Evolutionary conservation across 2,329 filamentous ascomycete species (phyloP), one percentile per base, ranked within the genome.

Genomic region (Venturiaceae sp.): DNA sequence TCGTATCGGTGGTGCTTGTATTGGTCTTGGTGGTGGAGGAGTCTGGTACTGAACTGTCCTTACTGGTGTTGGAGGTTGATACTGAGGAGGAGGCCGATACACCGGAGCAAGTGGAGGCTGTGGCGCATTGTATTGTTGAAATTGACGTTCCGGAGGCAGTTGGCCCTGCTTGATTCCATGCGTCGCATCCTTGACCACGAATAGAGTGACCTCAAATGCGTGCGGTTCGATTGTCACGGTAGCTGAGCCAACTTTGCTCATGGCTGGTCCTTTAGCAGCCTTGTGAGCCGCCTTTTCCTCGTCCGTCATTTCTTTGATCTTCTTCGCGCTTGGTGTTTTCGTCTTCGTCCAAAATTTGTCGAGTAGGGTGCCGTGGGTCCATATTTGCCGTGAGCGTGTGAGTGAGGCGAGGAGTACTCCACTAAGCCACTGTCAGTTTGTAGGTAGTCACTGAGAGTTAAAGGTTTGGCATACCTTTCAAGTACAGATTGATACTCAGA

Each of bases 261-360:
- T 90, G 89, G 62, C 80, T 84, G 50, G 90, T 82, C 70, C 87
- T 84, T 62, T 84, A n/a, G 26, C 39, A 7, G 54, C 53, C 21
- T 41, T 53, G 21, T 33, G 32, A 26, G 68, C 62, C 64, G 52
- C 53, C 36, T 62, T 57, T 19, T 57, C 54, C 34, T 39, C 58
- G 19, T 60, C 50, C 6, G 59, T 36, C 1, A 85, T 85, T 65
- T 88, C 88, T 64, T 84, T 83, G 5, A 80, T 76, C 64, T 86
- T 60, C 53, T 57, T 60, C 19, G 37, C 11, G 34, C 57, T 34
- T 23, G 86, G 21, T n/a, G 44, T 23, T 21, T 58, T 58, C 21
- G 87, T 86, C 67, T 90, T 90, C 8, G 84, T 81, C 87, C 87
- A 91, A 70, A 87, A 90, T 66, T 84, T 87, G 64, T 90, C 85